A percentile compares a stretch with the other conserved stretches of the same genome.
Conservation (phyloP, 2,329 filamentous ascomycete genomes). For the Pseudofabraea citricarpa region DNA sequence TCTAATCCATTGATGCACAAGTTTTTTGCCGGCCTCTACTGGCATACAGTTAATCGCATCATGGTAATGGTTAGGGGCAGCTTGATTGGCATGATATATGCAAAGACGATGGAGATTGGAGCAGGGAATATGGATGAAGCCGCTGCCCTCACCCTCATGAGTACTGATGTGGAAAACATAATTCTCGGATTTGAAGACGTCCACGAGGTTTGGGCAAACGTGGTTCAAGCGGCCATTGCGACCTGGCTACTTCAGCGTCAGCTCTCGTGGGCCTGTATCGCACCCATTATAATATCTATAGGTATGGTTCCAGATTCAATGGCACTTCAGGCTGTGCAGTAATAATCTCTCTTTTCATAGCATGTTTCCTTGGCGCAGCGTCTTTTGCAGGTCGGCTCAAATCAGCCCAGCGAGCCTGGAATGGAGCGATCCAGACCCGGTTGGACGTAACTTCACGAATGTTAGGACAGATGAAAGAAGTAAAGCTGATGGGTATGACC, state of each 20-base stretch:
- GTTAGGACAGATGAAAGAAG: slow-evolving; percentile 22
- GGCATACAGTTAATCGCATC: slow-evolving; percentile 19
- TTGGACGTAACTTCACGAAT: slow-evolving; percentile 16
- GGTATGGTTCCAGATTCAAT: slow-evolving; percentile 1
- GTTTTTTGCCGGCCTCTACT: slow-evolving; percentile 10
- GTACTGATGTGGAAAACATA: slow-evolving; percentile 17
- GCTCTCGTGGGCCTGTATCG: slow-evolving; percentile 14
- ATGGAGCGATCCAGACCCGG: slow-evolving; percentile 13
- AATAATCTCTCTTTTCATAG: no score
- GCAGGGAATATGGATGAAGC: slow-evolving; percentile 19
- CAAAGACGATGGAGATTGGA: slow-evolving; percentile 19
- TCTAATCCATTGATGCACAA: no score
- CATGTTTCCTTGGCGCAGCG: not conserved
- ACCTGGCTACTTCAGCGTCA: slow-evolving; percentile 22
- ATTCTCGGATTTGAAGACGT: slow-evolving; percentile 22
- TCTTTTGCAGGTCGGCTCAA: not conserved
- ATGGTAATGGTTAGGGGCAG: slow-evolving; percentile 21
- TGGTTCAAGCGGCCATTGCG: slow-evolving; percentile 20
- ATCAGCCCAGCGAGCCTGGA: slow-evolving; percentile 15
- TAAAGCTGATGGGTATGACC: slow-evolving; percentile 29
- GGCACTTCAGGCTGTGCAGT: not conserved
- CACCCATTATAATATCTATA: slow-evolving; percentile 8
- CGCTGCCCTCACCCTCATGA: slow-evolving; percentile 25
- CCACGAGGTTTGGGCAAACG: slow-evolving; percentile 22
- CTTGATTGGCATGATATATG: slow-evolving; percentile 23